Percentiles rank a stretch among this genome's conserved stretches.
Evolutionary conservation across 2,329 filamentous ascomycete species (phyloP).

Genomic region (Trichoderma koningiopsis): DNA sequence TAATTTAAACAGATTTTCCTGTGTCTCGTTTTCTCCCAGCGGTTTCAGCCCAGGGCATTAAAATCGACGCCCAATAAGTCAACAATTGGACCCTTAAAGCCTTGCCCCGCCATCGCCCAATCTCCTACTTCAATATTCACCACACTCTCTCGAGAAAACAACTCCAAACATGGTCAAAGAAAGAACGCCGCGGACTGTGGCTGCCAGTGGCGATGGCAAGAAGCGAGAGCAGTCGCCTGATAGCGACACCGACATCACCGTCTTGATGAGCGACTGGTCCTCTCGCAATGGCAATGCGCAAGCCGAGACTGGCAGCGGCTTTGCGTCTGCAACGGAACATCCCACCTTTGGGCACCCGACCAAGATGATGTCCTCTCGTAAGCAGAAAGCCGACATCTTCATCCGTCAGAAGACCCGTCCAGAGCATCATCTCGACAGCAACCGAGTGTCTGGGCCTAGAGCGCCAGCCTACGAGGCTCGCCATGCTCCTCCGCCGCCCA

Average conservation of each 20-base stretch:
- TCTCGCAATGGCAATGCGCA: slow-evolving; percentile 33
- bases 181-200: slow-evolving; percentile 47
- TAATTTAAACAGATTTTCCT: slow-evolving; percentile 30
- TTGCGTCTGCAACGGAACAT: slow-evolving; percentile 29
- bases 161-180: slow-evolving; percentile 49
- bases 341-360: slow-evolving; percentile 44
- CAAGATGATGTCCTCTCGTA: slow-evolving; percentile 53
- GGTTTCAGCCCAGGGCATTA: neutral
- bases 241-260: slow-evolving; percentile 40
- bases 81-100: slow-evolving; percentile 2
- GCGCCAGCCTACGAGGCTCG: slow-evolving; percentile 51
- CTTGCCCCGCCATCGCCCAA: slow-evolving; percentile 15
- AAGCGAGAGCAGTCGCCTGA: slow-evolving; percentile 36
- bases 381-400: slow-evolving; percentile 59
- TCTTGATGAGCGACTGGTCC: slow-evolving; percentile 37
- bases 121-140: neutral
- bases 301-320: slow-evolving; percentile 26
- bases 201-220: slow-evolving; percentile 36
- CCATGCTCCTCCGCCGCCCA: slow-evolving; percentile 48
- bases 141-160: slow-evolving; percentile 25
- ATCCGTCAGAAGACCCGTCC: slow-evolving; percentile 57
- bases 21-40: neutral
- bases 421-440: slow-evolving; percentile 58
- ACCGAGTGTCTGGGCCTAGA: slow-evolving; percentile 50
- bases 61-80: slow-evolving; percentile 9